phyloP scores from a whole-genome alignment of 495 filamentous ascomycete genomes.

The Tuber umbilicatum region DNA sequence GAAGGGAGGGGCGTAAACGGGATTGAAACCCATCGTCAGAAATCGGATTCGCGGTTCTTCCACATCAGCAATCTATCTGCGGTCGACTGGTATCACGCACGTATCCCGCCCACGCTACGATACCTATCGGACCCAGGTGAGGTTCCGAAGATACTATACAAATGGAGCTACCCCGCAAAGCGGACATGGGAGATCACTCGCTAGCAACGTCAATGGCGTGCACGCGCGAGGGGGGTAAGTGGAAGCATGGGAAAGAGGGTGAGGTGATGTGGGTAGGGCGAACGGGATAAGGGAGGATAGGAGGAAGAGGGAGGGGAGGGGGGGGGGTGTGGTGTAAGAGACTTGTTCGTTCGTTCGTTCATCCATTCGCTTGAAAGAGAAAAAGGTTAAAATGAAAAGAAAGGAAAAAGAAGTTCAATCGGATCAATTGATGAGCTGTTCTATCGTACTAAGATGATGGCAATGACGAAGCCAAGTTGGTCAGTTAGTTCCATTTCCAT shows the following conservation, averaged over 20 bases:
- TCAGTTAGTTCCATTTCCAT: no score
- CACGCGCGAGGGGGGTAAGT: not conserved
- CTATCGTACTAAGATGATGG: not conserved
- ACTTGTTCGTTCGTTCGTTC: not conserved
- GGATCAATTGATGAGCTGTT: constrained; percentile 4
- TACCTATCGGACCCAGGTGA: not conserved
- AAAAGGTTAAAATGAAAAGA: not conserved
- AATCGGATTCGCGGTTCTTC: not conserved
- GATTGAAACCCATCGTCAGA: not conserved
- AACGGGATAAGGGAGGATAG: not conserved
- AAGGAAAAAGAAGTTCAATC: not conserved
- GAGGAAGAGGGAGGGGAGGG: not conserved
- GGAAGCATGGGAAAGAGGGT: not conserved
- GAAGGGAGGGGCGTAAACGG: not conserved
- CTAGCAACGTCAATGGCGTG: not conserved
- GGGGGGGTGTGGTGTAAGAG: not conserved
- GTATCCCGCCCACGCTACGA: not conserved
- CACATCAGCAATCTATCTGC: not conserved
- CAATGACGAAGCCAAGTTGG: not conserved
- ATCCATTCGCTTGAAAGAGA: not conserved
- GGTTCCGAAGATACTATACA: not conserved
- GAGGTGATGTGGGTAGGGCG: not conserved
- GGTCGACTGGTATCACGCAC: not conserved
- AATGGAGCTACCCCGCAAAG: not conserved
- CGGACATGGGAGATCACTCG: not conserved